phyloP scores from a whole-genome alignment of 1,284 basidiomycete species.

The Ganoderma boninense region DNA sequence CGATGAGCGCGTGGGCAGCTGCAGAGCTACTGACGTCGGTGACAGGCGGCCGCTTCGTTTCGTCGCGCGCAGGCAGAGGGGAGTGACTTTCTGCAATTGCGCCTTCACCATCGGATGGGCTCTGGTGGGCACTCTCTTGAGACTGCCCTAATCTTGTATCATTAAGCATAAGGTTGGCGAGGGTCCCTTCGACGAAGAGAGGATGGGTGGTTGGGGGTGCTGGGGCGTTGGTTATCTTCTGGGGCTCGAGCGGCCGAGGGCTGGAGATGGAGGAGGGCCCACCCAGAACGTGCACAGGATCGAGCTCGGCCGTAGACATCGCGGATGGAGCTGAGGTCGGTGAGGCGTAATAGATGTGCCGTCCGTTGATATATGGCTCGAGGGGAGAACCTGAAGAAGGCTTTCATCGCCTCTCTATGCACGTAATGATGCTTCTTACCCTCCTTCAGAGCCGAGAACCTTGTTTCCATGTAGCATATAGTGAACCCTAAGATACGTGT shows the following conservation, averaged over 20 bases:
- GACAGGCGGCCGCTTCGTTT: too few relatives aligned
- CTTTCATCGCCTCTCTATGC: too few relatives aligned
- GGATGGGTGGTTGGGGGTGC: not conserved
- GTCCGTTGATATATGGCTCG: not conserved
- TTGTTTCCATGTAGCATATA: not conserved
- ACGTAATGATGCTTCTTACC: too few relatives aligned
- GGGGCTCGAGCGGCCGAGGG: not conserved
- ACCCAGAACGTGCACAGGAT: not conserved
- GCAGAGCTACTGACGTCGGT: not conserved
- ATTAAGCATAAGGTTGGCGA: slow-evolving; percentile 24
- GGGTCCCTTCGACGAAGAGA: slow-evolving; percentile 17
- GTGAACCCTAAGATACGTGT: not conserved
- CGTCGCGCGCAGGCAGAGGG: not conserved
- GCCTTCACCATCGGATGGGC: not conserved
- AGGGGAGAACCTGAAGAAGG: too few relatives aligned
- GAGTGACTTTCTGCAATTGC: not conserved
- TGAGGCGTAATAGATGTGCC: not conserved
- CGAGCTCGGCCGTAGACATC: not conserved
- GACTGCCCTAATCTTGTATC: not conserved
- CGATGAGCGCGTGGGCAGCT: not conserved
- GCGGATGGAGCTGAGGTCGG: not conserved
- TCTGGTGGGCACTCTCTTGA: not conserved
- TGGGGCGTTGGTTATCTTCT: not conserved
- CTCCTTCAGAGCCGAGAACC: not conserved
- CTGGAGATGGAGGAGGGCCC: not conserved